Evolutionary conservation across 2,329 filamentous ascomycete genomes (phyloP).

Genomic region (Paracorniculantispora psalliotae): DNA sequence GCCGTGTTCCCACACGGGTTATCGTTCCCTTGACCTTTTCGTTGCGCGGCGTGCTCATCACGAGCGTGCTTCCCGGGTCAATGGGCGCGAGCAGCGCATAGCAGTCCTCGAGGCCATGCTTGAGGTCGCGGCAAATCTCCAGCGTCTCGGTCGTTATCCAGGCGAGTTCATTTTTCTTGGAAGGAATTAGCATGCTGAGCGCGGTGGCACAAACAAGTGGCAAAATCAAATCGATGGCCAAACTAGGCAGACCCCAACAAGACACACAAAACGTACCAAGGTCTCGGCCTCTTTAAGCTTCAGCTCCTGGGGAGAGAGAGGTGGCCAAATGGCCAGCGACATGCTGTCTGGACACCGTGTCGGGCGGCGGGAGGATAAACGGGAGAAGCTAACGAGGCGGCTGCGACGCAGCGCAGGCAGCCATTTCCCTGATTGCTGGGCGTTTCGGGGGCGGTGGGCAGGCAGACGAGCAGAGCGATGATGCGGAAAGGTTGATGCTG

Average conservation of each 20-base stretch:
- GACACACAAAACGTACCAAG: constrained; percentile 37
- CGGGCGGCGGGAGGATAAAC: not conserved
- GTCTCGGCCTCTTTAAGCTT: constrained; percentile 44
- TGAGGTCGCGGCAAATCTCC: constrained; percentile 44
- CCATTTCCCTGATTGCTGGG: constrained; percentile 18
- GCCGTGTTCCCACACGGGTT: constrained; percentile 81
- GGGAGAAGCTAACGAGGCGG: constrained; percentile 4
- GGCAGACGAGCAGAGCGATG: constrained; percentile 1
- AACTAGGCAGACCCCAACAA: not conserved
- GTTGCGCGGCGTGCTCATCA: constrained; percentile 78
- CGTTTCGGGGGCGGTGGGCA: not conserved
- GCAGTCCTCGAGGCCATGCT: constrained; percentile 77
- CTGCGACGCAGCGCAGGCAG: constrained; percentile 20
- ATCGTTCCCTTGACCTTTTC: constrained; percentile 91
- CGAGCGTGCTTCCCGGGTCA: constrained; percentile 82
- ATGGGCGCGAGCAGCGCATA: constrained; percentile 78
- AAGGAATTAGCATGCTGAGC: constrained; percentile 25
- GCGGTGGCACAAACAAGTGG: not conserved
- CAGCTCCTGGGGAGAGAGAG: constrained; percentile 45
- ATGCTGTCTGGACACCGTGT: constrained; percentile 29
- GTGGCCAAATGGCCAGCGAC: constrained; percentile 57
- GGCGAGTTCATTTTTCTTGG: constrained; percentile 46
- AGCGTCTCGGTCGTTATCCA: constrained; percentile 51
- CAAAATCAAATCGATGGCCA: not conserved
- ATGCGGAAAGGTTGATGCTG: not conserved